phyloP scores from a whole-genome alignment of 2,329 filamentous ascomycete genomes.

The Penicillium janthinellum region DNA sequence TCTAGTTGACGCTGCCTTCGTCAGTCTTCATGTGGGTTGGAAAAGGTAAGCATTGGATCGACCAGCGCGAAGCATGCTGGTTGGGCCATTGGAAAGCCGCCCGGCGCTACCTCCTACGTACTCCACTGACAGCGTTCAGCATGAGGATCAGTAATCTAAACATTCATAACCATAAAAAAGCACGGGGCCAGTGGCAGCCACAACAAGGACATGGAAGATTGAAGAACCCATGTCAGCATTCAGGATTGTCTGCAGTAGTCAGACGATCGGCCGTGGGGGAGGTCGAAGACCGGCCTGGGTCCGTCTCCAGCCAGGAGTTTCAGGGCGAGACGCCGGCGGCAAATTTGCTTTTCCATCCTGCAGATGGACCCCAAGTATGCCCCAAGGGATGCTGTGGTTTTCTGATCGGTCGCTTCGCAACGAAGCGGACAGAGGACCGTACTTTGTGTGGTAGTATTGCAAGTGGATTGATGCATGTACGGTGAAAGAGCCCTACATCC shows the following conservation, averaged over 20 bases:
- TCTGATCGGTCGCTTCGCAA: not conserved
- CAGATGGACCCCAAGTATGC: not conserved
- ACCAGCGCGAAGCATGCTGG: not conserved
- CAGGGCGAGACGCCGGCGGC: conserved; percentile 9
- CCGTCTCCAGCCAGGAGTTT: not conserved
- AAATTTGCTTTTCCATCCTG: conserved; percentile 1
- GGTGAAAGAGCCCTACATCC: not conserved
- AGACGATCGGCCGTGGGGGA: not conserved
- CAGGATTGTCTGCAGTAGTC: not conserved
- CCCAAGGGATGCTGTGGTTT: not conserved
- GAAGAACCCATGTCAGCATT: not conserved
- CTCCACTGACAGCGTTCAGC: not conserved
- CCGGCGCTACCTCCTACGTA: not conserved
- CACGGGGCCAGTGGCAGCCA: not conserved
- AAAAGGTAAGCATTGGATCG: not conserved
- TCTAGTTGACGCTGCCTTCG: not conserved
- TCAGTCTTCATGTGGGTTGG: not conserved
- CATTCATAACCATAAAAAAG: conserved; percentile 3
- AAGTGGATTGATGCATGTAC: not conserved
- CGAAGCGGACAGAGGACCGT: not conserved
- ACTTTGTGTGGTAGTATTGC: not conserved
- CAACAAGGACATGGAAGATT: not conserved
- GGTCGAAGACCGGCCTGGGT: not conserved
- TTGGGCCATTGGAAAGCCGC: not conserved
- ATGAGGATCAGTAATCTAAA: not conserved